These are phyloP conservation scores for Blastocladiella britannica DNA, from an alignment of 192 early-diverging fungal species.

Conservation along the genomic window DNA sequence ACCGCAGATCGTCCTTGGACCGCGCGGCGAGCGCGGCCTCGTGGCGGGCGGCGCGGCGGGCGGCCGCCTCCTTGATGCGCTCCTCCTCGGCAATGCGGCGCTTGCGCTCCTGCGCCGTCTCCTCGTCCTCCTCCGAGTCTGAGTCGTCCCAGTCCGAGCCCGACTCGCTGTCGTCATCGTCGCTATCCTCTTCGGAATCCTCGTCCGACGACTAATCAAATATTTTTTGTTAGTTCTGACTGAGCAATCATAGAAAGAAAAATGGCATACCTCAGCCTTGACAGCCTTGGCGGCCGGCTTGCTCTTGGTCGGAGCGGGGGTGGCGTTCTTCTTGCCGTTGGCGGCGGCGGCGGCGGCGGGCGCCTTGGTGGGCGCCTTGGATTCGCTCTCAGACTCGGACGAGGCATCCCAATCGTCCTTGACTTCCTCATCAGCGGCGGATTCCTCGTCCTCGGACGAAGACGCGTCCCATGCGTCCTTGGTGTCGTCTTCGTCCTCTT, in stretches of 20 bases:
- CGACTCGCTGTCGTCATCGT: constrained; percentile 20
- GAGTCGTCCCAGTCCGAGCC: constrained; percentile 17
- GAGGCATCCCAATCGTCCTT: constrained; percentile 6
- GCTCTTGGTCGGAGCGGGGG: no score
- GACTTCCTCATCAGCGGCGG: constrained; percentile 12
- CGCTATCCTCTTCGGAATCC: constrained; percentile 11
- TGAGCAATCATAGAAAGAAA: constrained; percentile 6
- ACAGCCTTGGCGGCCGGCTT: constrained; percentile 17
- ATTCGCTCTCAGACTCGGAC: constrained; percentile 7
- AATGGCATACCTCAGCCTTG: constrained; percentile 8
- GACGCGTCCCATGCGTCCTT: constrained; percentile 31
- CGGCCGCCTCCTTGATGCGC: no score
- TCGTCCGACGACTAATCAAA: constrained; percentile 16
- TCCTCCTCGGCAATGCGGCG: constrained; percentile 53
- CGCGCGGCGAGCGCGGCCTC: constrained; percentile 59
- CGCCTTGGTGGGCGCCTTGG: constrained; percentile 8
- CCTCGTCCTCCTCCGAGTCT: constrained; percentile 35
- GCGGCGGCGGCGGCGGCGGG: constrained; percentile 10
- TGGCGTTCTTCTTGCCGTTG: no score
- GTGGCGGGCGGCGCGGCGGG: constrained; percentile 46
- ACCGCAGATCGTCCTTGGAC: constrained; percentile 74
- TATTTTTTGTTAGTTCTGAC: constrained; percentile 13
- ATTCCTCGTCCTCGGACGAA: constrained; percentile 6
- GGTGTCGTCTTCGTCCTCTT: constrained; percentile 27
- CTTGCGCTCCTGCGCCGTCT: constrained; percentile 37